These are phyloP conservation scores for Aspergillus hiratsukae DNA, from an alignment of 2,329 filamentous ascomycete species.

Conservation along the genomic window DNA sequence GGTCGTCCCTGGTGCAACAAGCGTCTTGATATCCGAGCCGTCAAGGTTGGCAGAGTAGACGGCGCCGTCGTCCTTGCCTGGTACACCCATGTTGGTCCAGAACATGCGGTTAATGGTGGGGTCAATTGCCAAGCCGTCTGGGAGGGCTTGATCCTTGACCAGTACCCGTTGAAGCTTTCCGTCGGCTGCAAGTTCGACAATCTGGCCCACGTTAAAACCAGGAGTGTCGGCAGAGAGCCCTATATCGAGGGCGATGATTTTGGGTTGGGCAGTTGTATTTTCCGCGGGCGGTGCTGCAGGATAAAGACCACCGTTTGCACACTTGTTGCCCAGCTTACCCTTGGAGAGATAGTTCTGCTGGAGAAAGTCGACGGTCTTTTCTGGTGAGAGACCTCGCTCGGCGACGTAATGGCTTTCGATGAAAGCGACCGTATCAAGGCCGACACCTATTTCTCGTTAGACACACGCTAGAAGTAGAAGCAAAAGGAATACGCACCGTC, in stretches of 20 bases:
- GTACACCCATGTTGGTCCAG: constrained; percentile 50
- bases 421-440: constrained; percentile 50
- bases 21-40: constrained; percentile 41
- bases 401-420: constrained; percentile 52
- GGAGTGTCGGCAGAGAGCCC: constrained; percentile 16
- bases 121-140: constrained; percentile 45
- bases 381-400: constrained; percentile 42
- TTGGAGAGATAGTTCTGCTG: constrained; percentile 43
- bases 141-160: constrained; percentile 23
- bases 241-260: constrained; percentile 20
- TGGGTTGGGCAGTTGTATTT: not conserved
- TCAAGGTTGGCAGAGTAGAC: constrained; percentile 47
- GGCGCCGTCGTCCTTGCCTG: constrained; percentile 38
- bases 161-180: constrained; percentile 14
- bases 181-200: constrained; percentile 15
- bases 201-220: constrained; percentile 12
- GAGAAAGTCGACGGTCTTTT: constrained; percentile 44
- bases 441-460: constrained; percentile 30
- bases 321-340: constrained; percentile 47
- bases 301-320: constrained; percentile 38
- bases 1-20: constrained; percentile 43
- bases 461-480: not conserved
- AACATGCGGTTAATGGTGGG: constrained; percentile 36
- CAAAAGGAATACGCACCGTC: constrained; percentile 27
- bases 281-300: constrained; percentile 15